Evolutionary conservation across 208 protist genomes (phyloP), one percentile per base, ranked within the genome.

Genomic region (Baffinella frigidus): DNA sequence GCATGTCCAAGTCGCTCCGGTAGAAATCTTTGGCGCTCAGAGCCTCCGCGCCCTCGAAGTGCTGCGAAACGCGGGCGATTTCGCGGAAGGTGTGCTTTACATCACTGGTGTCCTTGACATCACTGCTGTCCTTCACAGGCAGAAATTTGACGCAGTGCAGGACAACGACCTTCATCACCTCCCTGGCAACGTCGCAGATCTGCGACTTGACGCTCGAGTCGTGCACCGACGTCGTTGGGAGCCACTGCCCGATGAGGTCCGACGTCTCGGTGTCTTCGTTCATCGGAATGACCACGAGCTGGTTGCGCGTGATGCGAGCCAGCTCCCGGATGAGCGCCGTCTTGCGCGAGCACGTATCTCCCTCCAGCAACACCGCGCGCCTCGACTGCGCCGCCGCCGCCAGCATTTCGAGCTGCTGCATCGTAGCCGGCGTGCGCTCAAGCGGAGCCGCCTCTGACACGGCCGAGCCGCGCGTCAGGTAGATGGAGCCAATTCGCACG

Each of bases 301-400:
- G 50, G 17, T 64, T 24, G 36, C 39, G 24, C 11, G 44, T 10
- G 11, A 93, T 9, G 24, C 74, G 33, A n/a, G 89, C 89, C n/a
- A 93, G 89, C 17, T 93, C 73, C 24, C 41, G 89, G 14, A 87
- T 72, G 11, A 87, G 38, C 14, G 72, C 43, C 4, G 89, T 93
- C 73, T 93, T 93, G 51, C 71, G 39, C 24, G 89, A 93, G 72
- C 72, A 83, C 7, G 73, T 44, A 44, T 48, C 44, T 7, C 89
- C 89, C n/a, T 83, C 74, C 44, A 93, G 73, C 3, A 93, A 51
- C 11, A 93, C 56, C 3, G 41, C 68, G 20, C 73, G 44, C 14
- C 39, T 43, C 27, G 89, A 68, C 45, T 89, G 44, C 20, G 50
- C 51, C 4, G 89, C 89, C 3, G 51, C 33, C 27, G 67, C 68